These are phyloP conservation scores for Heterobasidion parviporum DNA, from an alignment of 1,284 basidiomycete genomes.

Conservation along the genomic window DNA sequence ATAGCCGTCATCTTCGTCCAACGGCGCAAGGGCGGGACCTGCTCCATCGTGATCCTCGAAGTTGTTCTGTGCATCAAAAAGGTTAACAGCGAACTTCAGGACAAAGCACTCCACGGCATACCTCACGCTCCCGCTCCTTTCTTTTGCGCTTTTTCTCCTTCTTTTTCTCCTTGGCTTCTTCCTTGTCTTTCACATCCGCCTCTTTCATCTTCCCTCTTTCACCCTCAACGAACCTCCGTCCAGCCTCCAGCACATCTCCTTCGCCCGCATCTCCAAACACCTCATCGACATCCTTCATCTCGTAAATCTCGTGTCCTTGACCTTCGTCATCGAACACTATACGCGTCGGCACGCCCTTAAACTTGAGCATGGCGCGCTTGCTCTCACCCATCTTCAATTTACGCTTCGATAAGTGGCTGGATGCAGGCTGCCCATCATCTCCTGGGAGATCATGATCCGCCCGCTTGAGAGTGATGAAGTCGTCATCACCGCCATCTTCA, in stretches of 20 bases:
- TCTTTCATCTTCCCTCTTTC: slow-evolving; percentile 67
- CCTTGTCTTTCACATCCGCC: slow-evolving; percentile 71
- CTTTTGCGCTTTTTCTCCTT: slow-evolving; percentile 77
- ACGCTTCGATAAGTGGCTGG: slow-evolving; percentile 42
- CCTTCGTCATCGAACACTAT: slow-evolving; percentile 87
- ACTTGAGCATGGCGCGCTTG: slow-evolving; percentile 69
- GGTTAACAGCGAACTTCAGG: slow-evolving; percentile 3
- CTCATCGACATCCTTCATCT: slow-evolving; percentile 66
- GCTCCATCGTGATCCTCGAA: slow-evolving; percentile 15
- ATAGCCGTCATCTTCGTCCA: slow-evolving; percentile 57
- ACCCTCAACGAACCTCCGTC: slow-evolving; percentile 60
- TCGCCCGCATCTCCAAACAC: slow-evolving; percentile 46
- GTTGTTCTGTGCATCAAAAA: neutral
- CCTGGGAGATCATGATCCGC: slow-evolving; percentile 74
- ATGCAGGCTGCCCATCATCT: slow-evolving; percentile 27
- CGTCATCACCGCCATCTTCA: slow-evolving; percentile 56
- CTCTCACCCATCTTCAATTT: slow-evolving; percentile 68
- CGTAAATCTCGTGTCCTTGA: slow-evolving; percentile 71
- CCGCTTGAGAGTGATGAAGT: slow-evolving; percentile 92
- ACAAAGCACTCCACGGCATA: slow-evolving; percentile 21
- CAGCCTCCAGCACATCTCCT: slow-evolving; percentile 60
- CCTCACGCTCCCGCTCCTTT: slow-evolving; percentile 78
- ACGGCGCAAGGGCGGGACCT: slow-evolving; percentile 24
- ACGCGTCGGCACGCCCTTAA: slow-evolving; percentile 45
- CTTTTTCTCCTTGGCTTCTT: slow-evolving; percentile 82